Evolutionary conservation across 139 green algal genomes (phyloP).

Genomic region (Chlorella sorokiniana): DNA sequence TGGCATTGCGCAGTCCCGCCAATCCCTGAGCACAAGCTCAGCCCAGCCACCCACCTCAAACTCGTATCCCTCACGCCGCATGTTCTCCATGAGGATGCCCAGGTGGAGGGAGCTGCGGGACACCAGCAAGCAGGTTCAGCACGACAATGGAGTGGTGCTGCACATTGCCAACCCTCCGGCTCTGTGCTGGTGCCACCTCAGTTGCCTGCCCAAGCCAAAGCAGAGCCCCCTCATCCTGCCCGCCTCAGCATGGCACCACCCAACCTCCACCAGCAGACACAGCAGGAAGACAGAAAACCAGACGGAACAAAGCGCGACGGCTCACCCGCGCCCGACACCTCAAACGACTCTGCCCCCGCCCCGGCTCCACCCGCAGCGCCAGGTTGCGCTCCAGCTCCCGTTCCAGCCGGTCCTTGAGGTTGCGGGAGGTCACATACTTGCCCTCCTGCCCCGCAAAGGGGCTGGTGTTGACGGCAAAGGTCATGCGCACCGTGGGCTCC

Average conservation of each 20-base stretch:
- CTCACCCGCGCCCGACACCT: constrained; percentile 89
- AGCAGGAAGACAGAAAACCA: no score
- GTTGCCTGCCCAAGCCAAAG: no score
- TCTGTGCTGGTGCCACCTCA: no score
- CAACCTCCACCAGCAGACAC: no score
- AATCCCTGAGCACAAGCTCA: no score
- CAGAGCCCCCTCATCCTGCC: no score
- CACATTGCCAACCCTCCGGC: no score
- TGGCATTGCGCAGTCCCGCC: no score
- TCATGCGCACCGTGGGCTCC: constrained; percentile 98
- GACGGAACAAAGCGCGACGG: no score
- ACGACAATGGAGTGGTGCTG: no score
- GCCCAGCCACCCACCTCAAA: constrained; percentile 68
- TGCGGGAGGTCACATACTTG: constrained; percentile 93
- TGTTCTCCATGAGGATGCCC: constrained; percentile 98
- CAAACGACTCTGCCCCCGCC: constrained; percentile 92
- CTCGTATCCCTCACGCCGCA: constrained; percentile 86
- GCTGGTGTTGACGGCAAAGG: constrained; percentile 94
- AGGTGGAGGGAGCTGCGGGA: constrained; percentile 72
- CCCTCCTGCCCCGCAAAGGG: constrained; percentile 96
- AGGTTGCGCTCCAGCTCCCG: constrained; percentile 95
- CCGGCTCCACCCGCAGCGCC: constrained; percentile 90
- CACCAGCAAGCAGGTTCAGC: background rate
- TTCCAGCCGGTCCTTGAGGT: constrained; percentile 70
- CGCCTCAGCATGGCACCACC: no score